A percentile compares a stretch with the other conserved stretches of the same genome.
Conservation (phyloP, 2,329 filamentous ascomycete genomes). For the Tolypocladium tundrense region DNA sequence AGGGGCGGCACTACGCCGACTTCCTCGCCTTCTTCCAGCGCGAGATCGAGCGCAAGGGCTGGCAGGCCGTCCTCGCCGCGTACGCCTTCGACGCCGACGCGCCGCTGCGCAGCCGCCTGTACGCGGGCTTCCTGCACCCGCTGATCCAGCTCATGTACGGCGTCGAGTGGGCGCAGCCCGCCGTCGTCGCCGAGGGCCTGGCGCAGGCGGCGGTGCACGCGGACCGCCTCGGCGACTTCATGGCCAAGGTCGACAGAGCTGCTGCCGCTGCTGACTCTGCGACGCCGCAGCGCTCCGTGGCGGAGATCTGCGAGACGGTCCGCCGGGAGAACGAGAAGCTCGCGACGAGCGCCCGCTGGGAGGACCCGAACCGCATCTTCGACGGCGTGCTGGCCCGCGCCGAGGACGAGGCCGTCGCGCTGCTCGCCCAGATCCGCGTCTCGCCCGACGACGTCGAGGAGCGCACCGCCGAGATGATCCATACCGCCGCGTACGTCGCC, state of each 20-base stretch:
- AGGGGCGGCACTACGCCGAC: constrained; percentile 54
- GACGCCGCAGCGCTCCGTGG: constrained; percentile 15
- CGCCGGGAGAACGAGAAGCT: constrained; percentile 43
- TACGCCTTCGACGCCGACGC: constrained; percentile 57
- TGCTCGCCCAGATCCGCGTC: constrained; percentile 50
- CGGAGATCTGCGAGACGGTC: constrained; percentile 52
- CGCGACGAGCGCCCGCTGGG: constrained; percentile 31
- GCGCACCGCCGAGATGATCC: constrained; percentile 54
- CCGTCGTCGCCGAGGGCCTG: constrained; percentile 69
- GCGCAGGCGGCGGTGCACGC: constrained; percentile 66
- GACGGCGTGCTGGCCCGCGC: constrained; percentile 59
- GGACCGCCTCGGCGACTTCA: constrained; percentile 41
- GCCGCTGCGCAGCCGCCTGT: constrained; percentile 62
- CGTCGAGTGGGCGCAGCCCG: constrained; percentile 71
- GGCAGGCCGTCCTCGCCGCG: constrained; percentile 50
- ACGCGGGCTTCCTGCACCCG: constrained; percentile 62
- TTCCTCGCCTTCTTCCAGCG: constrained; percentile 68
- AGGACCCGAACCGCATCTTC: constrained; percentile 52
- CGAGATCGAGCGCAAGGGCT: constrained; percentile 55
- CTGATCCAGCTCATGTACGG: constrained; percentile 81
- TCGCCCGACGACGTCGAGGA: constrained; percentile 45
- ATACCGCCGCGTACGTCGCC: constrained; percentile 43
- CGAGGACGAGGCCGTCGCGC: constrained; percentile 48
- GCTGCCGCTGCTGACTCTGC: constrained; percentile 15
- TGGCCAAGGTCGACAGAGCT: constrained; percentile 41